Conservation (phyloP, 495 filamentous ascomycete species). For the Lasiosphaeria miniovina region DNA sequence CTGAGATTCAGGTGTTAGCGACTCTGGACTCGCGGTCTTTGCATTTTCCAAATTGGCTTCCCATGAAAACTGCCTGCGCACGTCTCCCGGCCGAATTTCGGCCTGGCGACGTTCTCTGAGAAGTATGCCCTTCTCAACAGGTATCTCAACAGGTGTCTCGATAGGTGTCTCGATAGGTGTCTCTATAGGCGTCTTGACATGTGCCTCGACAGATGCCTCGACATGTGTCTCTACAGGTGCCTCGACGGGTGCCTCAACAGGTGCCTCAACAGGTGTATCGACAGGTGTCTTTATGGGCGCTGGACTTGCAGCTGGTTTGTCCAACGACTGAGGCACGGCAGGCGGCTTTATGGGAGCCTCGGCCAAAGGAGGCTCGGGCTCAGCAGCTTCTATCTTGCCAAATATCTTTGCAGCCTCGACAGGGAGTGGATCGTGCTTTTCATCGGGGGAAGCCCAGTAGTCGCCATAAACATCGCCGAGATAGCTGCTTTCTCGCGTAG, state of each 20-base stretch:
- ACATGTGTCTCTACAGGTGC: too few relatives aligned
- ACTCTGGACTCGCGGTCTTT: neutral
- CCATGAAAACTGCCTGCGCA: slow-evolving; percentile 52
- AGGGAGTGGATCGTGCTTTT: slow-evolving; percentile 15
- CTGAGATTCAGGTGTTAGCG: neutral
- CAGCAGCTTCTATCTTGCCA: neutral
- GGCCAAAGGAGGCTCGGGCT: slow-evolving; percentile 7
- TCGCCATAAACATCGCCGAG: slow-evolving; percentile 44
- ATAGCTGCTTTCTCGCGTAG: slow-evolving; percentile 43
- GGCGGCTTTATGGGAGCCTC: neutral
- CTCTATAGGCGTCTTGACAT: too few relatives aligned
- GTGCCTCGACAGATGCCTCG: too few relatives aligned
- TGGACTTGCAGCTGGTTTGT: too few relatives aligned
- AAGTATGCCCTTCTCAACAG: too few relatives aligned
- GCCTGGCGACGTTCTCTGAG: too few relatives aligned
- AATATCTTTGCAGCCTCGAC: neutral
- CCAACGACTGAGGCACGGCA: too few relatives aligned
- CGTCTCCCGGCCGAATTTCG: neutral
- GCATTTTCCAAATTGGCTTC: slow-evolving; percentile 27
- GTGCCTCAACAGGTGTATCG: too few relatives aligned
- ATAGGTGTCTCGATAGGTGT: too few relatives aligned
- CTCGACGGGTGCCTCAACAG: too few relatives aligned
- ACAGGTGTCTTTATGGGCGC: too few relatives aligned
- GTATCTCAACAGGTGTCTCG: too few relatives aligned
- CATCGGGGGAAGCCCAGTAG: slow-evolving; percentile 37